phyloP scores from a whole-genome alignment of 208 protist species.

The Trypanosoma scelopori region DNA sequence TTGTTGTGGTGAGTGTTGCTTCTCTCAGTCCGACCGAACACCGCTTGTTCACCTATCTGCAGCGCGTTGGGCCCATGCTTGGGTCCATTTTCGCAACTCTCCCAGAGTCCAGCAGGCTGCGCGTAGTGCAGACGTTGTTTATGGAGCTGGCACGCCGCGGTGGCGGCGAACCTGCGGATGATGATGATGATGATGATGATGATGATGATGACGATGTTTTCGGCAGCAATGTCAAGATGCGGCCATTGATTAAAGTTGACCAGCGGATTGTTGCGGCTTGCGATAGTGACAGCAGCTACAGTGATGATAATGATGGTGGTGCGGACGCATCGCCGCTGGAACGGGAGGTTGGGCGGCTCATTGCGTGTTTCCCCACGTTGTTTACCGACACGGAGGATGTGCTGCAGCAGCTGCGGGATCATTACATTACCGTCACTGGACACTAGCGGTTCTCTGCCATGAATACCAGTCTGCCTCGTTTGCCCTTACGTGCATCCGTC shows the following conservation, averaged over 20 bases:
- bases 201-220: constrained; percentile 7
- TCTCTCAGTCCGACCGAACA: constrained; percentile 11
- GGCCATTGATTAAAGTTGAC: constrained; percentile 13
- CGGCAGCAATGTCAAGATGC: not conserved
- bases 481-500: not conserved
- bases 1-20: constrained; percentile 6
- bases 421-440: constrained; percentile 15
- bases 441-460: not conserved
- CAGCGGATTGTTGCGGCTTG: constrained; percentile 15
- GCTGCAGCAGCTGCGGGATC: constrained; percentile 14
- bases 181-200: constrained; percentile 4
- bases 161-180: not conserved
- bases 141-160: not conserved
- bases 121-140: constrained; percentile 3
- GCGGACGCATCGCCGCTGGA: not conserved
- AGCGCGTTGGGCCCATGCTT: constrained; percentile 22
- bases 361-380: constrained; percentile 20
- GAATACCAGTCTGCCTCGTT: not conserved
- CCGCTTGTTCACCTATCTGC: constrained; percentile 23
- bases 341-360: constrained; percentile 18
- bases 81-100: constrained; percentile 20
- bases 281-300: constrained; percentile 26
- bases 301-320: not conserved
- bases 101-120: not conserved
- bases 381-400: constrained; percentile 14